A percentile compares a stretch with the other conserved stretches of the same genome.
These are phyloP conservation scores for Pelargonium nanum DNA, from an alignment of 345 rosid species.

Conservation along the genomic window DNA sequence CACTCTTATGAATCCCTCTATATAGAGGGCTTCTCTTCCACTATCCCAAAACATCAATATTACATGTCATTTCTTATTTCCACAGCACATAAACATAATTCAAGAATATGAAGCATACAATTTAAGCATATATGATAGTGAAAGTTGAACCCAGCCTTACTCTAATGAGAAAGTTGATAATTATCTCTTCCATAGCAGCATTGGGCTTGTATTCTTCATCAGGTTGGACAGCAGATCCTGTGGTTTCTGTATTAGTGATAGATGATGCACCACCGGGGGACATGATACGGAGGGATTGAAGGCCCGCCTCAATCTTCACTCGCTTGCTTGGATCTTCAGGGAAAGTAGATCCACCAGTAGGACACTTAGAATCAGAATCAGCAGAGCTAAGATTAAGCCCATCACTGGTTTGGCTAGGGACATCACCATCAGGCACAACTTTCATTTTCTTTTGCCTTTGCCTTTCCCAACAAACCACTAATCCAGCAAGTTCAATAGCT, in stretches of 20 bases:
- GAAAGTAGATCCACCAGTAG: slow-evolving; percentile 60
- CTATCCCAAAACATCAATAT: too few relatives aligned
- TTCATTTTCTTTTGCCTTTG: slow-evolving; percentile 93
- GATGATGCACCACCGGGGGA: slow-evolving; percentile 91
- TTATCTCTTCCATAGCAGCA: slow-evolving; percentile 99
- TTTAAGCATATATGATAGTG: slow-evolving; percentile 4
- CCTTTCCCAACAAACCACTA: slow-evolving; percentile 98
- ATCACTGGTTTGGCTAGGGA: slow-evolving; percentile 41
- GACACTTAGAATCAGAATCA: slow-evolving; percentile 60
- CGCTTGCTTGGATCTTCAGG: slow-evolving; percentile 81
- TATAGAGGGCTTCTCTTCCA: too few relatives aligned
- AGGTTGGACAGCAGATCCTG: slow-evolving; percentile 93
- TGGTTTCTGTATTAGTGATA: slow-evolving; percentile 80
- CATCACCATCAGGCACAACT: slow-evolving; percentile 56
- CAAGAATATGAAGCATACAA: background rate
- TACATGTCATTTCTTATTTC: too few relatives aligned
- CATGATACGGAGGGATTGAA: slow-evolving; percentile 83
- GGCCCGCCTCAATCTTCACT: slow-evolving; percentile 93
- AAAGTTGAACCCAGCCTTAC: slow-evolving; percentile 41
- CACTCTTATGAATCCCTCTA: too few relatives aligned
- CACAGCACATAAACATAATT: background rate
- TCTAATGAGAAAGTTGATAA: slow-evolving; percentile 90
- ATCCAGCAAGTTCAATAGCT: slow-evolving; percentile 98
- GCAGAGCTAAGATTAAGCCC: slow-evolving; percentile 41
- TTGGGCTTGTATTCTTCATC: slow-evolving; percentile 99